Evolutionary conservation across 1,139 yeast genomes (phyloP), one percentile per base, ranked within the genome.

Genomic region (Sugiyamaella grinbergsii): DNA sequence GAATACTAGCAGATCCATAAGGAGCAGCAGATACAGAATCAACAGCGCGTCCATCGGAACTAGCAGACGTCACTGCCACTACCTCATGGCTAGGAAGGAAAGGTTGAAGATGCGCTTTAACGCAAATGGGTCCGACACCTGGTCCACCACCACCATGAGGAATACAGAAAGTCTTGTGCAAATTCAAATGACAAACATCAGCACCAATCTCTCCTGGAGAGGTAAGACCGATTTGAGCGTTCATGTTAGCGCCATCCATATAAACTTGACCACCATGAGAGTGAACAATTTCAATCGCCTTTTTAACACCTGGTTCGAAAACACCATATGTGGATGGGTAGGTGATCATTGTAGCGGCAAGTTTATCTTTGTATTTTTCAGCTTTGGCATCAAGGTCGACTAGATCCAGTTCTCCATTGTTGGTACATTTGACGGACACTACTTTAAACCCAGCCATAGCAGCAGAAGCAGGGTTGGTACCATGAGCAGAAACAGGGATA

Each of bases 111-210:
- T 90, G 96, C 53, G 77, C 74, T 63, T 84, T 85, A 57, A 91
- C 98, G 77, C 98, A 90, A 55, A 93, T 94, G 53, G 98, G 98
- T 8, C 97, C 98, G 67, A 91, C 95, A 63, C 98, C 98, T 40
- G 98, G 98, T 45, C 98, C 98, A 68, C 98, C 98, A 65, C 98
- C 98, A 64, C 98, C 98, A 68, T 93, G 98, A 55, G 96, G 95
- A 66, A 93, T 90, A 45, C 98, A 93, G 75, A 93, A 93, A 1
- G 98, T 93, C 74, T 93, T 93, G 76, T 93, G 98, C 66, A 93
- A 77, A 69, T 93, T 93, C 73, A 93, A 79, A 67, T 93, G 98
- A 71, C 98, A 93, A 42, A 93, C 98, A 71, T 93, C 98, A n/a
- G 98, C 98, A 49, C 97, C 98, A 63, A 93, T 76, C 67, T 90